Conservation (phyloP, 1,139 yeast genomes). For the Arxiozyma slooffiae region DNA sequence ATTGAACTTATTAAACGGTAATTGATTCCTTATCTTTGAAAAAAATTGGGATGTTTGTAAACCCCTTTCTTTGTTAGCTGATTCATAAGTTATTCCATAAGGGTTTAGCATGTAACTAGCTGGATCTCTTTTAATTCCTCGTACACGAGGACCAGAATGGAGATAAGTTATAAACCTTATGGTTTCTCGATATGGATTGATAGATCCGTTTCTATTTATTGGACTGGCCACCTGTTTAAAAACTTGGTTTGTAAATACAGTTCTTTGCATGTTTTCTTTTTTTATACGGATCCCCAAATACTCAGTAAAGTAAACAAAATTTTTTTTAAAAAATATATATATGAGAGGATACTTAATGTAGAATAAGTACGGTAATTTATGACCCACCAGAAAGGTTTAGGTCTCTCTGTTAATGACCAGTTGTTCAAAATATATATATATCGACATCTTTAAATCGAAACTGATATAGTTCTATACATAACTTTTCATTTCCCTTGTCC, state of each 20-base stretch:
- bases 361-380: too few species aligned
- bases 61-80: not conserved
- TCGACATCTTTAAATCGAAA: too few species aligned
- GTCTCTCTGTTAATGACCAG: too few species aligned
- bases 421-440: too few species aligned
- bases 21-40: conserved; percentile 15
- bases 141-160: conserved; percentile 53
- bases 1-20: conserved; percentile 31
- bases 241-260: not conserved
- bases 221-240: not conserved
- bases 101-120: conserved; percentile 47
- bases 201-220: not conserved
- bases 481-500: too few species aligned
- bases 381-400: too few species aligned
- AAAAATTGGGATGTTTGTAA: not conserved
- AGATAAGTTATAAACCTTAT: conserved; percentile 27
- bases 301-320: not conserved
- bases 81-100: conserved; percentile 41
- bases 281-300: not conserved
- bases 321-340: too few species aligned
- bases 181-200: not conserved
- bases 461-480: too few species aligned
- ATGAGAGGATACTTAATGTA: too few species aligned
- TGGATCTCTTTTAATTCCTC: conserved; percentile 74
- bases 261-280: not conserved